These are phyloP conservation scores for Juncus inflexus DNA, from an alignment of 176 grass and related monocot species.

Conservation along the genomic window DNA sequence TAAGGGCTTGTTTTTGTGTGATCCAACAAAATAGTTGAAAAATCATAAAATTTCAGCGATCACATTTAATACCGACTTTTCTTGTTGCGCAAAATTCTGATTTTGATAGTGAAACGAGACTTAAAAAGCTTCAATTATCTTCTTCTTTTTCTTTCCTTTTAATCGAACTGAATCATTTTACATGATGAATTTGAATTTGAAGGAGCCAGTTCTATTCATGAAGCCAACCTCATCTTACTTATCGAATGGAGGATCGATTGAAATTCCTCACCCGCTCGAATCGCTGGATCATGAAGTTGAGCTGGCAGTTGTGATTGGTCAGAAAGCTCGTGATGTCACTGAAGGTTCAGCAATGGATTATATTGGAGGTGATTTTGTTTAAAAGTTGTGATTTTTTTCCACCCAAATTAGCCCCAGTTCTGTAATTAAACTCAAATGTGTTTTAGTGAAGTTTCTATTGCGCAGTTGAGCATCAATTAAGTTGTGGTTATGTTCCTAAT, in stretches of 20 bases:
- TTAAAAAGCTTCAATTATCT: not conserved
- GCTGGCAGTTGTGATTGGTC: conserved; percentile 80
- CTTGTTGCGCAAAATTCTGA: too few relatives aligned
- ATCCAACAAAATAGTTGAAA: too few relatives aligned
- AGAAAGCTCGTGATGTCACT: conserved; percentile 58
- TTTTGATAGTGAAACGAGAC: too few relatives aligned
- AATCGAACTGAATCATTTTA: conserved; percentile 1
- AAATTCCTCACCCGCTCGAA: conserved; percentile 76
- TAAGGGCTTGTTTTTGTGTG: too few relatives aligned
- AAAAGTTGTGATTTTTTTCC: too few relatives aligned
- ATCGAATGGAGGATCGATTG: conserved; percentile 59
- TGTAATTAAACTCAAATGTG: too few relatives aligned
- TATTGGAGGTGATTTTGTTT: conserved; percentile 54
- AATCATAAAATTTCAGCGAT: too few relatives aligned
- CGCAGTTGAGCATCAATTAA: too few relatives aligned
- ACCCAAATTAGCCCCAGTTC: too few relatives aligned
- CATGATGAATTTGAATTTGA: conserved; percentile 5
- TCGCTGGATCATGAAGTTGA: conserved; percentile 92
- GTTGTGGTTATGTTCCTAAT: too few relatives aligned
- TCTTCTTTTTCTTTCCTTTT: not conserved
- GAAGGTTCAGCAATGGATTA: conserved; percentile 75
- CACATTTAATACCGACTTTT: too few relatives aligned
- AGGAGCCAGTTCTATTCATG: conserved; percentile 94
- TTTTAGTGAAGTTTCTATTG: too few relatives aligned
- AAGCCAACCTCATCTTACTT: conserved; percentile 94